Conservation (phyloP, 768 basidiomycete genomes). For the Rhizopogon salebrosus region DNA sequence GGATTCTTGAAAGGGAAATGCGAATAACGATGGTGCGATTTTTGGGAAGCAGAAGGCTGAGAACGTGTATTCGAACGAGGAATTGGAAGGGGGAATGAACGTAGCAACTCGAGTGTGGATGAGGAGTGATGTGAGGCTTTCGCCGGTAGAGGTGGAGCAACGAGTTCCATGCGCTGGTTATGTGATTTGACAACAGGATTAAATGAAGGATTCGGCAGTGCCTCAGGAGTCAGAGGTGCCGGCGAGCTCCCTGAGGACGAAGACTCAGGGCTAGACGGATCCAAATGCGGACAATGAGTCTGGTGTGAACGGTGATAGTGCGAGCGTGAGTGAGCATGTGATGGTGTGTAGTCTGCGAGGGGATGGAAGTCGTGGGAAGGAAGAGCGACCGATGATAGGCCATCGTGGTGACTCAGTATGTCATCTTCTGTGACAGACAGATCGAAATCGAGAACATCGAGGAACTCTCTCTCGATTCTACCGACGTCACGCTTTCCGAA, state of each 20-base stretch:
- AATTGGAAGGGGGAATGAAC: slow-evolving; percentile 44
- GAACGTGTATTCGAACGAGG: slow-evolving; percentile 16
- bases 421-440: slow-evolving; percentile 61
- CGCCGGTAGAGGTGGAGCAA: slow-evolving; percentile 19
- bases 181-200: slow-evolving; percentile 19
- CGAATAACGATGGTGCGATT: slow-evolving; percentile 21
- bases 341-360: slow-evolving; percentile 15
- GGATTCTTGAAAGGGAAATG: slow-evolving; percentile 15
- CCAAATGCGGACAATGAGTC: slow-evolving; percentile 35
- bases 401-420: slow-evolving; percentile 42
- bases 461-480: slow-evolving; percentile 77
- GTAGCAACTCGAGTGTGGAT: slow-evolving; percentile 40
- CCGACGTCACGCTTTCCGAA: slow-evolving; percentile 80
- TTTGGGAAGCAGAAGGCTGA: slow-evolving; percentile 16
- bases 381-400: slow-evolving; percentile 25
- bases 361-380: slow-evolving; percentile 23
- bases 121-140: slow-evolving; percentile 20
- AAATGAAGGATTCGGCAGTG: slow-evolving; percentile 16
- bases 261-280: slow-evolving; percentile 36
- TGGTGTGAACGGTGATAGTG: slow-evolving; percentile 16
- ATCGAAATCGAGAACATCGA: slow-evolving; percentile 76
- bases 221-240: slow-evolving; percentile 27
- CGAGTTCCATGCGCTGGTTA: slow-evolving; percentile 21
- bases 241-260: slow-evolving; percentile 31
- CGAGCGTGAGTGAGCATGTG: slow-evolving; percentile 12